Percentiles rank a stretch among this genome's conserved stretches.
Evolutionary conservation across 2,329 filamentous ascomycete species (phyloP).

Genomic region (Epichloe coenophiala): DNA sequence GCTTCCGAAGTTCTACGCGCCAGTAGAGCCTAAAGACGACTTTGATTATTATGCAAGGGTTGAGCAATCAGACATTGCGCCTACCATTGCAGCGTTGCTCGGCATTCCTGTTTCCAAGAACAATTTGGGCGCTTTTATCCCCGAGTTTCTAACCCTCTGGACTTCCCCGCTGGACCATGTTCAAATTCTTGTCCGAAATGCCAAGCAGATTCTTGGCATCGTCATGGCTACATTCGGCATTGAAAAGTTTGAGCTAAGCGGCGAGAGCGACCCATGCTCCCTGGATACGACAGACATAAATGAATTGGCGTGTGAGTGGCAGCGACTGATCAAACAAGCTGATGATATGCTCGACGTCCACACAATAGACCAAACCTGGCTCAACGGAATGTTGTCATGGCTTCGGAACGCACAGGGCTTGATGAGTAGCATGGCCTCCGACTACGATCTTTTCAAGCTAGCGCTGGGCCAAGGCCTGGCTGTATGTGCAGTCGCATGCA

Average conservation of each 20-base stretch:
- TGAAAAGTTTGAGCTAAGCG: constrained; percentile 26
- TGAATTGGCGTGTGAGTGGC: constrained; percentile 58
- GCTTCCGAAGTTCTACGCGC: constrained; percentile 29
- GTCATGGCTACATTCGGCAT: constrained; percentile 56
- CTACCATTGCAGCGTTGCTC: constrained; percentile 73
- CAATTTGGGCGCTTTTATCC: constrained; percentile 76
- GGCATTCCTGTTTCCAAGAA: constrained; percentile 83
- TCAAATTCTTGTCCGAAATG: constrained; percentile 64
- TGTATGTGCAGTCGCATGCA: constrained; percentile 15
- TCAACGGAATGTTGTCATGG: constrained; percentile 42
- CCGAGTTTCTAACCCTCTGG: constrained; percentile 70
- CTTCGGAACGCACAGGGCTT: constrained; percentile 58
- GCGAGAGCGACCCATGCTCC: constrained; percentile 24
- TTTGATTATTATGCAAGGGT: constrained; percentile 75
- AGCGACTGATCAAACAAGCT: constrained; percentile 16
- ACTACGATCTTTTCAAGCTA: constrained; percentile 65
- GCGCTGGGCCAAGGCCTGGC: constrained; percentile 29
- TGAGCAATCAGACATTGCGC: constrained; percentile 91
- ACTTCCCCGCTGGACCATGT: constrained; percentile 34
- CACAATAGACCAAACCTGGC: constrained; percentile 24
- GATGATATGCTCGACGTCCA: constrained; percentile 9
- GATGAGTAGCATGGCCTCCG: constrained; percentile 83
- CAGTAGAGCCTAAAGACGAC: constrained; percentile 47
- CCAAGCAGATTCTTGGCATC: constrained; percentile 65
- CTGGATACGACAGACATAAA: constrained; percentile 29